phyloP scores from a whole-genome alignment of 1,284 basidiomycete genomes.

The Ustilago bromivora region DNA sequence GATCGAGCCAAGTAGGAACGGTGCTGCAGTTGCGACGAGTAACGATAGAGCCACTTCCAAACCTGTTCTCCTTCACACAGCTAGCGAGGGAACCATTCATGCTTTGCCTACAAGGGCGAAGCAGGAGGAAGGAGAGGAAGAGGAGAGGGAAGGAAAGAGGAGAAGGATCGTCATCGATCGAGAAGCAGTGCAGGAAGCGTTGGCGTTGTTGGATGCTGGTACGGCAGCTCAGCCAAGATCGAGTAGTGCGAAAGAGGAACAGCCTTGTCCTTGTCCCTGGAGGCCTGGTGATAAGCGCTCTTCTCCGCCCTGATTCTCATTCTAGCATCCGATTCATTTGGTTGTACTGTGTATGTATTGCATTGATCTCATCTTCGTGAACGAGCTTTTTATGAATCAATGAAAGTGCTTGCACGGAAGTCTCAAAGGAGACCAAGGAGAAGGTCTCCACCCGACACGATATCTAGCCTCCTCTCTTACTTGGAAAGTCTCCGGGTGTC shows the following conservation, averaged over 20 bases:
- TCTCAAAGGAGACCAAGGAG: not conserved
- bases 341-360: not conserved
- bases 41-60: constrained; percentile 39
- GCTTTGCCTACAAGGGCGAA: constrained; percentile 8
- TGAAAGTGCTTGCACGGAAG: not conserved
- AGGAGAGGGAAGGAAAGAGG: constrained; percentile 43
- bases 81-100: constrained; percentile 20
- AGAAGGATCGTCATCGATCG: constrained; percentile 54
- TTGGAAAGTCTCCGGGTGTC: not conserved
- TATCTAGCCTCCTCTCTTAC: not conserved
- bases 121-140: constrained; percentile 22
- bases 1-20: constrained; percentile 32
- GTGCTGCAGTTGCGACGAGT: constrained; percentile 16
- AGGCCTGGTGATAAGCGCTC: constrained; percentile 33
- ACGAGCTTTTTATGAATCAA: not conserved
- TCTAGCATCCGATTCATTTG: not conserved
- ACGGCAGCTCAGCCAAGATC: constrained; percentile 36
- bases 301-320: not conserved
- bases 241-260: constrained; percentile 17
- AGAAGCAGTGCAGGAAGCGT: constrained; percentile 58
- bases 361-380: not conserved
- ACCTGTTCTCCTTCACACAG: constrained; percentile 20
- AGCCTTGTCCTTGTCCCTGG: constrained; percentile 43
- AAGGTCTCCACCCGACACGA: not conserved
- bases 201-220: constrained; percentile 56